Base-by-base conservation (phyloP, 805 yeast genomes). In the Myxozyma nipponensis region DNA sequence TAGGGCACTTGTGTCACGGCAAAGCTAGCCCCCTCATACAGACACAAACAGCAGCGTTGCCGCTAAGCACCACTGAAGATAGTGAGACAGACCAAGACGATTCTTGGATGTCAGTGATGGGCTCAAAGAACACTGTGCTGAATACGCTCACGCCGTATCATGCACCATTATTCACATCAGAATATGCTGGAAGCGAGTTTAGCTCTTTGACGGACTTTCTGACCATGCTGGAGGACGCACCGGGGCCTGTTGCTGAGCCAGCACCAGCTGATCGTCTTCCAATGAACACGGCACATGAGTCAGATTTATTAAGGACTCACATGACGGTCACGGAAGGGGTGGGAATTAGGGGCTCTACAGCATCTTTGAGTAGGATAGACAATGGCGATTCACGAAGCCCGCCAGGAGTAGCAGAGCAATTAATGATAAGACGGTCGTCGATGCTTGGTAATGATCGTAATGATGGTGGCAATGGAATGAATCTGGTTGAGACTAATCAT, bases 141-240 rank as follows among this genome's bases (percentile, higher is more conserved):
- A 37, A 47, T 17, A 44, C 47, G 19, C 45, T 50, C 18, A 45
- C 58, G 39, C 47, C 47, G 5, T 46, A 57, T 34, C 61, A 61
- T 71, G 47, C 70, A 56, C 93, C 95, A 0, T 79, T 84, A 50
- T 89, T 89, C 69, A 84, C 81, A 56, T 85, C 95, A 0, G 96
- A 89, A 62, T 95, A 89, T 0, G 59, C 54, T 10, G 95, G 95
- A 1, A 83, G 93, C 19, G 97, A 90, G 68, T 89, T 90, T 63
- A 82, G 88, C 55, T 88, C 96, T 0, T 72, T 90, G 58, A 88
- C 88, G 52, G 96, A 90, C 64, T 90, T 90, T 62, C 70, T 90
- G 46, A 82, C 90, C 1, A 86, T 90, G 86, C 78, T 90, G 41
- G 96, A 90, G 61, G 96, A 89, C 63, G 46, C 54, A 32, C 63